These are phyloP conservation scores for Fusarium tjaetaba DNA, from an alignment of 2,329 filamentous ascomycete species.

Conservation along the genomic window DNA sequence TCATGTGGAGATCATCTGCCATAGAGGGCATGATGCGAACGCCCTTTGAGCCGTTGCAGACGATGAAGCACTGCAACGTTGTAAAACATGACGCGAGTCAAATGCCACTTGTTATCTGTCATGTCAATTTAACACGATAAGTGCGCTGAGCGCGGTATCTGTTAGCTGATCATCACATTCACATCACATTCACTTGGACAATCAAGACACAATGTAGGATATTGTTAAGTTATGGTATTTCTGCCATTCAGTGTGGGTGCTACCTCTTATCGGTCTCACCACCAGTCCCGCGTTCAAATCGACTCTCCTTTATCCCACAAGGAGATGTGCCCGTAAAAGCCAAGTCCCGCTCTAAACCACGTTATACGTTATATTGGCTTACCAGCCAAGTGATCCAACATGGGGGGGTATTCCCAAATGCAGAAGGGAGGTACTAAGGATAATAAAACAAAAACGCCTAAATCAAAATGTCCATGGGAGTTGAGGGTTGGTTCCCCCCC, in stretches of 20 bases:
- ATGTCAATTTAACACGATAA: neutral
- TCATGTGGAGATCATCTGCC: slow-evolving; percentile 43
- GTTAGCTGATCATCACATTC: neutral
- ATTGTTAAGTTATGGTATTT: slow-evolving; percentile 48
- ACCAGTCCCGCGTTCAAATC: slow-evolving; percentile 10
- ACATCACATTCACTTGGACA: neutral
- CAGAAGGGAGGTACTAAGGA: slow-evolving; percentile 11
- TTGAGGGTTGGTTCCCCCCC: neutral
- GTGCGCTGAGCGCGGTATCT: neutral
- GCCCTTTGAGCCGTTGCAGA: neutral
- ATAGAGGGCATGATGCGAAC: slow-evolving; percentile 30
- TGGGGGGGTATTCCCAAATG: slow-evolving; percentile 43
- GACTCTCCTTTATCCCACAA: slow-evolving; percentile 5
- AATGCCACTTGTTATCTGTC: neutral
- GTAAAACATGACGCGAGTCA: slow-evolving; percentile 4
- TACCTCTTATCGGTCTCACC: slow-evolving; percentile 31
- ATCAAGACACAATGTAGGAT: neutral
- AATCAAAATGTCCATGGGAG: slow-evolving; percentile 11
- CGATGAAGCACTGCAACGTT: slow-evolving; percentile 13
- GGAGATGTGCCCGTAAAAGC: neutral
- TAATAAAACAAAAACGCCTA: slow-evolving; percentile 34
- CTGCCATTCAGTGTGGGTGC: slow-evolving; percentile 50
- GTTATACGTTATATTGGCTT: slow-evolving; percentile 1
- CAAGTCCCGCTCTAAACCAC: neutral
- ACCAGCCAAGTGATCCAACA: slow-evolving; percentile 23